Conservation (phyloP, 106 monocot genomes). For the Agapanthus africanus region DNA sequence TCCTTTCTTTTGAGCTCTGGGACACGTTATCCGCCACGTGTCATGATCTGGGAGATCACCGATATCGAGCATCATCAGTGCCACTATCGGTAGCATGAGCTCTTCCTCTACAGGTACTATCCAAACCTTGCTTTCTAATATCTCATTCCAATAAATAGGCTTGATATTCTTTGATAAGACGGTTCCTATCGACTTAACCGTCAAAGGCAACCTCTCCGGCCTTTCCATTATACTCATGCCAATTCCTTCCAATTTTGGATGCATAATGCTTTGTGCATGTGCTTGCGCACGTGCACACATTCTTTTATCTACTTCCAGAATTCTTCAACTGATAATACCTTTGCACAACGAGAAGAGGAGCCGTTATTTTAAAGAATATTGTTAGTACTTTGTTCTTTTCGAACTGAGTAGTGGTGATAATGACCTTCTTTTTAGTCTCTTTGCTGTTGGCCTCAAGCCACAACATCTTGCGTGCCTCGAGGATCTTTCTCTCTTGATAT, state of each 20-base stretch:
- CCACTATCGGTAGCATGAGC: neutral
- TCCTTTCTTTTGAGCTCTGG: too few species aligned
- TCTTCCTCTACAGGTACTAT: neutral
- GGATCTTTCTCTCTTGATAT: neutral
- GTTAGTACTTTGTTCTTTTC: too few species aligned
- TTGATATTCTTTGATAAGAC: neutral
- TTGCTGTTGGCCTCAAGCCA: neutral
- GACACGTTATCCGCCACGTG: too few species aligned
- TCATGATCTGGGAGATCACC: too few species aligned
- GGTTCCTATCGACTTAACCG: neutral
- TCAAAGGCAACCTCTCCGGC: neutral
- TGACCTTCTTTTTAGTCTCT: too few species aligned
- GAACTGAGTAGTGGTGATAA: neutral
- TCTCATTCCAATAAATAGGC: neutral
- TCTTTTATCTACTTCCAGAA: neutral
- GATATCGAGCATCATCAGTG: too few species aligned
- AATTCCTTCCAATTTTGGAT: neutral
- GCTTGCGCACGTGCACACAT: neutral
- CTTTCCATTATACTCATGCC: neutral
- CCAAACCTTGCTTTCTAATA: neutral
- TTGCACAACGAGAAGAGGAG: neutral
- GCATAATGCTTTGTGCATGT: neutral
- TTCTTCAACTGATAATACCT: neutral
- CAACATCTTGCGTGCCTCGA: neutral
- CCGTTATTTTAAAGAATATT: too few species aligned